These are phyloP conservation scores for Cadophora gregata DNA, from an alignment of 2,329 filamentous ascomycete species.

Conservation along the genomic window DNA sequence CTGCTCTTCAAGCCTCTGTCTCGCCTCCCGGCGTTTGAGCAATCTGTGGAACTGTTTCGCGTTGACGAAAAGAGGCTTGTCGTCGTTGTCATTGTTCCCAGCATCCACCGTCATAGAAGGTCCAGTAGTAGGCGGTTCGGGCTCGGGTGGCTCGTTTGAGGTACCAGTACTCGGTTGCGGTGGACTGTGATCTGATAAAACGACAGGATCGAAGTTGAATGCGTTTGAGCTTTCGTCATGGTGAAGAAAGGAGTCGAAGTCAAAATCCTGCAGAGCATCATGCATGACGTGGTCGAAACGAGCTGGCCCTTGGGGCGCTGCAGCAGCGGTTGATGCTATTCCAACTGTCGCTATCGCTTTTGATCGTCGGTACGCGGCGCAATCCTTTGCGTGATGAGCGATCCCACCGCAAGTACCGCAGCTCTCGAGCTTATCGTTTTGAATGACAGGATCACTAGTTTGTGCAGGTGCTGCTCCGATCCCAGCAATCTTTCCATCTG, in stretches of 20 bases:
- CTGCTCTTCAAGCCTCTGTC: slow-evolving; percentile 10
- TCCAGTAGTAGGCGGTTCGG: neutral
- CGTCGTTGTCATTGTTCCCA: neutral
- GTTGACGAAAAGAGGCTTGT: slow-evolving; percentile 21
- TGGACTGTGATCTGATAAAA: neutral
- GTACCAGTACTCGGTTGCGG: rapidly evolving
- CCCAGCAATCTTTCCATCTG: neutral
- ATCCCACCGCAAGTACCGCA: too few species aligned
- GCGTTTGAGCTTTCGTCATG: slow-evolving; percentile 44
- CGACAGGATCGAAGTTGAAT: neutral
- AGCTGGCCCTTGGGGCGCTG: too few species aligned
- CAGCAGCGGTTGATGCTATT: too few species aligned
- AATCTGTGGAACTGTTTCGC: slow-evolving; percentile 27
- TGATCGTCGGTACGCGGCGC: too few species aligned
- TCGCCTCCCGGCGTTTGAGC: slow-evolving; percentile 22
- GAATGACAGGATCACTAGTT: neutral
- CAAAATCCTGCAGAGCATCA: slow-evolving; percentile 67
- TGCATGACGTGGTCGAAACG: neutral
- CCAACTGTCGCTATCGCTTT: too few species aligned
- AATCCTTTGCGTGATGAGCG: too few species aligned
- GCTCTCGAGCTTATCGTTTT: neutral
- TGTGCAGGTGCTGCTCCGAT: neutral
- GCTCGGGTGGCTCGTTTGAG: neutral
- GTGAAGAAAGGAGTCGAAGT: slow-evolving; percentile 69
- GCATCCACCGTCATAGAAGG: too few species aligned